Evolutionary conservation across 805 yeast species (phyloP).

Genomic region (Diddensiella caesifluorescens): DNA sequence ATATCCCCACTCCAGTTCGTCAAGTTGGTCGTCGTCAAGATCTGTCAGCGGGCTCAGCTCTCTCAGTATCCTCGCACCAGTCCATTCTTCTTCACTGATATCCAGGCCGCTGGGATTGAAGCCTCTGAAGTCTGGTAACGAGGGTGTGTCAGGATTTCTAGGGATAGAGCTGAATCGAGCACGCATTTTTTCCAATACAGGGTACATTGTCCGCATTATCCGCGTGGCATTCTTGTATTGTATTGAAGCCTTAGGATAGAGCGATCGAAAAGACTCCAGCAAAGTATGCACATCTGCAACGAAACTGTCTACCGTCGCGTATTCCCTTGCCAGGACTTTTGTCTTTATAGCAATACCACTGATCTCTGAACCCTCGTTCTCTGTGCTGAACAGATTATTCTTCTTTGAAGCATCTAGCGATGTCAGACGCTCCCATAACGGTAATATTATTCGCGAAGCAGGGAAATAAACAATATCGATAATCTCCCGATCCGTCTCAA

Average conservation of each 20-base stretch:
- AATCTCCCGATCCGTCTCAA: slow-evolving; percentile 12
- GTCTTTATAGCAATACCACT: slow-evolving; percentile 14
- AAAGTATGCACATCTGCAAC: slow-evolving; percentile 13
- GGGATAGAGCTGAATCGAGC: background rate
- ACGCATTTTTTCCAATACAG: background rate
- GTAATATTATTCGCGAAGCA: slow-evolving; percentile 4
- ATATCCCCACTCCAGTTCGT: slow-evolving; percentile 8
- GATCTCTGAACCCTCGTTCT: background rate
- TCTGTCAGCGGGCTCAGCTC: slow-evolving; percentile 19
- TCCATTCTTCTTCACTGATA: slow-evolving; percentile 31
- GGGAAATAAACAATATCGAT: slow-evolving; percentile 18
- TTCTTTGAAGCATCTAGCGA: background rate
- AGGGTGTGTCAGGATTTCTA: slow-evolving; percentile 5
- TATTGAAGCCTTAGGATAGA: background rate
- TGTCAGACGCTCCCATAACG: slow-evolving; percentile 12
- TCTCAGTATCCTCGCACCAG: slow-evolving; percentile 24
- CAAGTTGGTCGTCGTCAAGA: slow-evolving; percentile 12
- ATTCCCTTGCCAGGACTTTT: slow-evolving; percentile 19
- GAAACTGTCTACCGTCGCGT: slow-evolving; percentile 18
- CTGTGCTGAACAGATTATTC: background rate
- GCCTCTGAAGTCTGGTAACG: slow-evolving; percentile 22
- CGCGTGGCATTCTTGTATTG: background rate
- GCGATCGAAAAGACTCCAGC: background rate
- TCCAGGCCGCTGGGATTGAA: slow-evolving; percentile 28
- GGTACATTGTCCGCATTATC: background rate